Evolutionary conservation across 345 rosid species (phyloP), one percentile per base, ranked within the genome.

Genomic region (Mangifera indica): DNA sequence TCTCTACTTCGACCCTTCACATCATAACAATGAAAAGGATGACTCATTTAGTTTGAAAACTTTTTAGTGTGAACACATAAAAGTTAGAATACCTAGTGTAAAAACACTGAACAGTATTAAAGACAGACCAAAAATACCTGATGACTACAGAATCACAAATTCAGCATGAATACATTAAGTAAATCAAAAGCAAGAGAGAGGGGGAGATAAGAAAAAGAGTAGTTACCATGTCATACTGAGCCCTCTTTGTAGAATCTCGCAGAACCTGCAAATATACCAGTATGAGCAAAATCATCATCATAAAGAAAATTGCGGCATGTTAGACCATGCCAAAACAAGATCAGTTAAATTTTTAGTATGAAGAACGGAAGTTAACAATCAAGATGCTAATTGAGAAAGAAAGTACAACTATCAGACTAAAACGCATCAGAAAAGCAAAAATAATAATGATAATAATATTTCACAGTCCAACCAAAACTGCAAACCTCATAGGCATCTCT

Each of bases 401-500:
- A 49, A 49, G 49, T 49, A 40, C n/a, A 49, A 7, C 51, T 7
- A 24, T 54, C 34, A 55, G 32, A 68, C 20, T 20, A 22, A 56
- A 68, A 29, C n/a, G 29, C 20, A 46, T 20, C 32, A 69, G 40
- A 20, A 49, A 60, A 58, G 10, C 2, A n/a, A n/a, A n/a, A n/a
- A n/a, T n/a, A n/a, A n/a, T n/a, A 2, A 51, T 51, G 15, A 49
- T 10, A 17, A 12, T 66, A 17, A 29, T 52, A 21, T 48, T 32
- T 46, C 48, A 62, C 68, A 11, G 32, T 26, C 57, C 14, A 71
- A 72, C 25, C 42, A 42, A 14, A 56, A 76, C 20, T 29, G 44
- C 78, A 49, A 54, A 93, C 98, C 92, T 94, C 92, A 64, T 90
- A 92, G 58, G 97, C 98, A 77, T 87, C 93, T 72, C 92, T 85